phyloP scores from a whole-genome alignment of 1,284 basidiomycete genomes.

The Caloboletus firmus region DNA sequence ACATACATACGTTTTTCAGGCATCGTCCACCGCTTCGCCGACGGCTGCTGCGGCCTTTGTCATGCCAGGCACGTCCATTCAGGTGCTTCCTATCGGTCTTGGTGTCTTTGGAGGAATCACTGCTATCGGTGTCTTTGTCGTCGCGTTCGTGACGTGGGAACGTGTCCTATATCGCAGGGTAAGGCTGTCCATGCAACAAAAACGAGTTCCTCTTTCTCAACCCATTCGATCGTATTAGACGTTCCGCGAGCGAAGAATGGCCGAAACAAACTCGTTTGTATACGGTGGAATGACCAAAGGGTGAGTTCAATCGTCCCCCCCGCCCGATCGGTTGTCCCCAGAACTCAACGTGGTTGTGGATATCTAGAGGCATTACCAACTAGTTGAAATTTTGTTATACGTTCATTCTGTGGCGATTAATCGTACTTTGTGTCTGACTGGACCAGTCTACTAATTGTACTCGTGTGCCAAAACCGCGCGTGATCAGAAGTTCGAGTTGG shows the following conservation, averaged over 20 bases:
- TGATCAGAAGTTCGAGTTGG: no score
- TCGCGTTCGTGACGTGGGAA: constrained; percentile 79
- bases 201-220: neutral
- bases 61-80: constrained; percentile 68
- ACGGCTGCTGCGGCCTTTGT: constrained; percentile 49
- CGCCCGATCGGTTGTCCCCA: neutral
- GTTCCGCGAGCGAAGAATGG: constrained; percentile 73
- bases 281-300: constrained; percentile 50
- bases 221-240: constrained; percentile 44
- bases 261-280: constrained; percentile 58
- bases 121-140: constrained; percentile 74
- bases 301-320: neutral
- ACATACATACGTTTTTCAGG: constrained; percentile 1
- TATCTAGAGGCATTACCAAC: neutral
- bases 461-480: neutral
- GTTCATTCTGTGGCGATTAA: constrained; percentile 12
- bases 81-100: constrained; percentile 77
- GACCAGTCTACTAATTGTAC: neutral
- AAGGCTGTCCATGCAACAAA: no score
- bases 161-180: constrained; percentile 80
- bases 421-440: neutral
- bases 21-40: constrained; percentile 40
- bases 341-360: neutral
- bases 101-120: constrained; percentile 81
- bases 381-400: neutral